A percentile compares a stretch with the other conserved stretches of the same genome.
Evolutionary conservation across 2,329 filamentous ascomycete species (phyloP).

Genomic region (Aspergillus cejpii): DNA sequence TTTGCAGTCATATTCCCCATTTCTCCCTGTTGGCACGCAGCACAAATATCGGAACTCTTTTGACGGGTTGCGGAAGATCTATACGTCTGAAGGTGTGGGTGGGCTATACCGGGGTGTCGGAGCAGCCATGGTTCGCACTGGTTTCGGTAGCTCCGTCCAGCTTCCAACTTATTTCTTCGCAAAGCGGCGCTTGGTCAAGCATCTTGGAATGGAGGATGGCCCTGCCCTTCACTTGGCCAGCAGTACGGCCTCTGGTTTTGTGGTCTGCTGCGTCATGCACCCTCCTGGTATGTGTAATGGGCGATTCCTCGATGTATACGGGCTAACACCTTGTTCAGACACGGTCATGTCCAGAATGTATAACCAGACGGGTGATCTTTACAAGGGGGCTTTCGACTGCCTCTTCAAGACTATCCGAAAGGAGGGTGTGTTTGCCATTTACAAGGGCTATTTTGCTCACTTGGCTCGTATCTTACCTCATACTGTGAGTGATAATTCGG

Average conservation of each 20-base stretch:
- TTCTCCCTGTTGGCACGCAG: constrained; percentile 92
- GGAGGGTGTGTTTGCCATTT: constrained; percentile 85
- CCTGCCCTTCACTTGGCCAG: constrained; percentile 81
- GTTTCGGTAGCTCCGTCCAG: constrained; percentile 92
- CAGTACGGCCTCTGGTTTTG: constrained; percentile 85
- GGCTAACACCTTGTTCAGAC: constrained; percentile 47
- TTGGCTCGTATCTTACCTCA: constrained; percentile 90
- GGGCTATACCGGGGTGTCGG: constrained; percentile 86
- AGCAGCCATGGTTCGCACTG: constrained; percentile 91
- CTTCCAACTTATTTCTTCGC: constrained; percentile 97
- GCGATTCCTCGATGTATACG: neutral
- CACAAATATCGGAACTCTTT: constrained; percentile 81
- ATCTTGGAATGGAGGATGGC: constrained; percentile 84
- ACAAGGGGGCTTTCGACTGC: constrained; percentile 87
- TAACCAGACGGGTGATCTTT: constrained; percentile 98
- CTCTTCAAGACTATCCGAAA: constrained; percentile 83
- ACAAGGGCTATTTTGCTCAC: constrained; percentile 96
- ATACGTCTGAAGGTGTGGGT: constrained; percentile 63
- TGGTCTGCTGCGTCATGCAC: constrained; percentile 97
- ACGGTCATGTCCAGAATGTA: constrained; percentile 99
- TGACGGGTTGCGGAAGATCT: constrained; percentile 78
- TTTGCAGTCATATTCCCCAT: constrained; percentile 87
- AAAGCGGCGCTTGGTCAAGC: constrained; percentile 74
- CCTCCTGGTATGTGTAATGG: constrained; percentile 62
- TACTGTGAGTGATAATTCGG: constrained; percentile 50